phyloP scores from a whole-genome alignment of 768 basidiomycete genomes.

The Lepiota venenata region DNA sequence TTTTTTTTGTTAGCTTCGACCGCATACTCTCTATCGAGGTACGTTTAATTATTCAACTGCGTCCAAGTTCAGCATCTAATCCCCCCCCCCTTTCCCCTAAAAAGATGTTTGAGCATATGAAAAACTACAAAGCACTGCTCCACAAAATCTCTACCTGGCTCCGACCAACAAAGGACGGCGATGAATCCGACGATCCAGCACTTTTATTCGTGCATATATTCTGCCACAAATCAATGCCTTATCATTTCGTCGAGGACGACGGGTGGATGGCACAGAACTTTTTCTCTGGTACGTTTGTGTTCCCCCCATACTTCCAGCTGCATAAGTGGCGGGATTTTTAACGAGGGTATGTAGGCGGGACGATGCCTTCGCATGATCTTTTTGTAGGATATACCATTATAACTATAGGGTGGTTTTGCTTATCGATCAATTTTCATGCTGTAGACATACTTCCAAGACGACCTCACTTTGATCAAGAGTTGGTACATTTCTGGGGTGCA shows the following conservation, averaged over 20 bases:
- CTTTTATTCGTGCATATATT: slow-evolving; percentile 71
- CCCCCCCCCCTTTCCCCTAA: not conserved
- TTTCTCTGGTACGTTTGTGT: slow-evolving; percentile 46
- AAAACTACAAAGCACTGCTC: slow-evolving; percentile 63
- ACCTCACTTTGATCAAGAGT: slow-evolving; percentile 53
- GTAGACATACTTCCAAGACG: slow-evolving; percentile 61
- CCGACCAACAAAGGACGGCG: slow-evolving; percentile 28
- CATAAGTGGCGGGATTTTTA: no score
- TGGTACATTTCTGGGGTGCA: slow-evolving; percentile 64
- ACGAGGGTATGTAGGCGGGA: slow-evolving; percentile 43
- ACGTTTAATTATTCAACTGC: not conserved
- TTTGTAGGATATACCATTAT: slow-evolving; percentile 30
- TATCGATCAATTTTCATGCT: not conserved
- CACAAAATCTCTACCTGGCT: slow-evolving; percentile 66
- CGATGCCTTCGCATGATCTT: slow-evolving; percentile 69
- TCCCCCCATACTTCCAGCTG: not conserved
- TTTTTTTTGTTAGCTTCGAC: slow-evolving; percentile 50
- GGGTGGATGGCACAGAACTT: slow-evolving; percentile 78
- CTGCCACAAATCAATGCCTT: slow-evolving; percentile 59
- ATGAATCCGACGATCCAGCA: slow-evolving; percentile 30
- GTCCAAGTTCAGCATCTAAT: not conserved
- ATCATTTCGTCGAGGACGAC: slow-evolving; percentile 66
- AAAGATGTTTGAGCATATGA: slow-evolving; percentile 80
- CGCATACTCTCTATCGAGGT: slow-evolving; percentile 71
- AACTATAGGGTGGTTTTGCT: not conserved